These are phyloP conservation scores for Ophiostoma novo-ulmi DNA, from an alignment of 2,329 filamentous ascomycete species.

Conservation along the genomic window DNA sequence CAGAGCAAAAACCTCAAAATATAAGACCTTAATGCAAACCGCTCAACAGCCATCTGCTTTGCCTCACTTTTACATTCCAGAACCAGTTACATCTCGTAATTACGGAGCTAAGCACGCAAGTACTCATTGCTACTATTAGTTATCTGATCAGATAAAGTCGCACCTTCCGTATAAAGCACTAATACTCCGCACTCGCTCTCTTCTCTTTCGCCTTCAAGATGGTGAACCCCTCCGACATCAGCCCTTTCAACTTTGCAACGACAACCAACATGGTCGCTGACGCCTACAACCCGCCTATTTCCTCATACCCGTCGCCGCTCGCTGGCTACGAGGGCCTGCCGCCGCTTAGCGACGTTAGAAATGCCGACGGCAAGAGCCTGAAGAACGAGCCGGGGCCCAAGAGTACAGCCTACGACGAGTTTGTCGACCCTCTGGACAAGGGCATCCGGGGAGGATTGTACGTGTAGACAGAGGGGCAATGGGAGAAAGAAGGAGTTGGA, in stretches of 20 bases:
- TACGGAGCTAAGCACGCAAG: conserved; percentile 6
- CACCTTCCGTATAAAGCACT: not conserved
- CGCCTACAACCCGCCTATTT: conserved; percentile 27
- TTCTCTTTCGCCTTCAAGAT: not conserved
- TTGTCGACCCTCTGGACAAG: conserved; percentile 63
- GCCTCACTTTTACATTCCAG: conserved; percentile 1
- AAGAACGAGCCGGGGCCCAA: conserved; percentile 58
- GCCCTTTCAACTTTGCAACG: not conserved
- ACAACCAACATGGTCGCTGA: conserved; percentile 22
- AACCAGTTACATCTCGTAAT: not conserved
- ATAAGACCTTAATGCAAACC: not conserved
- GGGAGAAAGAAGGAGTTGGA: not conserved
- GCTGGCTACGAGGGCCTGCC: conserved; percentile 53
- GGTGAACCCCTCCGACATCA: conserved; percentile 8
- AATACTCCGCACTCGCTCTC: not conserved
- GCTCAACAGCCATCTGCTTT: not conserved
- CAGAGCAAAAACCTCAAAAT: not conserved
- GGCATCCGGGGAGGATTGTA: conserved; percentile 66
- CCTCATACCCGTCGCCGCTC: conserved; percentile 51
- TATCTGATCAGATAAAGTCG: conserved; percentile 4
- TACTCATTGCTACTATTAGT: not conserved
- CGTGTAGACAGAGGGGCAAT: conserved; percentile 30
- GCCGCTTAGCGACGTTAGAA: conserved; percentile 53
- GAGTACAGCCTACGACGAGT: conserved; percentile 66
- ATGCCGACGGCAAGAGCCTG: conserved; percentile 71